A percentile compares a stretch with the other conserved stretches of the same genome.
Evolutionary conservation across 2,329 filamentous ascomycete genomes (phyloP).

Genomic region (Tricladium varicosporioides): DNA sequence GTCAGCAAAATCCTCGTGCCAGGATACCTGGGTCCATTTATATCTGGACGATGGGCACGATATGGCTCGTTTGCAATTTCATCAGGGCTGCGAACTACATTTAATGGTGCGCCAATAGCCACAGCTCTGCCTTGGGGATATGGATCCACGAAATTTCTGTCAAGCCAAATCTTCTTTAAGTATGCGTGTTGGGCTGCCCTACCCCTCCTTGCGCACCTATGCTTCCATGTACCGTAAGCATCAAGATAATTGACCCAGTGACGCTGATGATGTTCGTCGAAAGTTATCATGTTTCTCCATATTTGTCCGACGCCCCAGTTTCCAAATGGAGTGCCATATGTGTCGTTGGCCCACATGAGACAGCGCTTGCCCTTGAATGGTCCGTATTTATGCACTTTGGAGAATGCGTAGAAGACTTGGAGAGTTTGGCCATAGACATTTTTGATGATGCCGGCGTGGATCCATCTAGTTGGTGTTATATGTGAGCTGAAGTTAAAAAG

Average conservation of each 20-base stretch:
- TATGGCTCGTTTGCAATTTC: not conserved
- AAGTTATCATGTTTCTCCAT: not conserved
- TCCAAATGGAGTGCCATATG: not conserved
- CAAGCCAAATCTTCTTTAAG: not conserved
- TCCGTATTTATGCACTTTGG: not conserved
- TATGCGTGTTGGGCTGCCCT: not conserved
- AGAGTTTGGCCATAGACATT: not conserved
- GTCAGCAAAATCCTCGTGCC: not conserved
- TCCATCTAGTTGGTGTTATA: not conserved
- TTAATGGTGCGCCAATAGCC: not conserved
- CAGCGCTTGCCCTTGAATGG: not conserved
- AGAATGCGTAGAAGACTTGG: not conserved
- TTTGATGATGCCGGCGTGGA: not conserved
- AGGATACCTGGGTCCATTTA: not conserved
- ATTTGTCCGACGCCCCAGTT: not conserved
- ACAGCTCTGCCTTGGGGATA: not conserved
- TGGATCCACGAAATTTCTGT: not conserved
- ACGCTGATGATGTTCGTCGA: not conserved
- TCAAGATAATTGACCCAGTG: not conserved
- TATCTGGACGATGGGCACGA: not conserved
- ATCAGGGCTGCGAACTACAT: not conserved
- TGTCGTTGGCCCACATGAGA: not conserved
- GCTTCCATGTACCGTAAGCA: not conserved
- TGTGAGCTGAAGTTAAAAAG: too few relatives aligned
- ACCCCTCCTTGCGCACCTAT: not conserved